Evolutionary conservation across 192 early-diverging fungal genomes (phyloP), one percentile per base, ranked within the genome.

Genomic region (Backusella morwellensis): DNA sequence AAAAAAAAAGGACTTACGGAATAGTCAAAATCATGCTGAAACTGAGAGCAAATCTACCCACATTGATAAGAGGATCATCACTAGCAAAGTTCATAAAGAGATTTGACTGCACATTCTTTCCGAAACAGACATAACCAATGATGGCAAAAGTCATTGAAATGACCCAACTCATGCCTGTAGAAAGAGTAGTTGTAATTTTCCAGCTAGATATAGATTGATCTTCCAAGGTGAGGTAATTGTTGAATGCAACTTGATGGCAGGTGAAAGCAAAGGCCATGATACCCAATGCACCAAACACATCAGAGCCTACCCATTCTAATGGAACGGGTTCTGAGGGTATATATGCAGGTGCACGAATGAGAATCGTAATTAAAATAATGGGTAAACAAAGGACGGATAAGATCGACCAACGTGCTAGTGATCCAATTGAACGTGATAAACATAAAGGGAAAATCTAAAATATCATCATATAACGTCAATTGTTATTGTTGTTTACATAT

Each of bases 261-360:
- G 88, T 83, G 77, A 90, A 92, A 1, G 90, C 90, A 80, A 93
- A 93, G 0, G 90, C 88, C 83, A 93, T 92, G 72, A 93, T 87
- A 59, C 89, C 92, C 44, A 92, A 73, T 3, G 90, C 88, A 1
- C 89, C 86, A 63, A 92, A 81, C 12, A 90, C 75, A 80, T 90
- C 88, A 15, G 83, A 70, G 4, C 92, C 92, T 15, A 90, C 82
- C 50, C 85, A 82, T 2, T 81, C 85, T 21, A 84, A 82, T 1
- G 88, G 86, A 21, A 77, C 74, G 35, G 85, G 83, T 44, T 86
- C 85, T 2, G 84, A 77, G 17, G 82, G 79, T 8, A 83, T 75
- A 68, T 92, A 92, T 0, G 85, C 70, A 32, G 90, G 85, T 0
- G 87, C 90, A 1, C 90, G 81, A 56, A 91, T 44, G 9, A 90